Evolutionary conservation across 2,329 filamentous ascomycete genomes (phyloP), one percentile per base, ranked within the genome.

Genomic region (Xylaria arbuscula): DNA sequence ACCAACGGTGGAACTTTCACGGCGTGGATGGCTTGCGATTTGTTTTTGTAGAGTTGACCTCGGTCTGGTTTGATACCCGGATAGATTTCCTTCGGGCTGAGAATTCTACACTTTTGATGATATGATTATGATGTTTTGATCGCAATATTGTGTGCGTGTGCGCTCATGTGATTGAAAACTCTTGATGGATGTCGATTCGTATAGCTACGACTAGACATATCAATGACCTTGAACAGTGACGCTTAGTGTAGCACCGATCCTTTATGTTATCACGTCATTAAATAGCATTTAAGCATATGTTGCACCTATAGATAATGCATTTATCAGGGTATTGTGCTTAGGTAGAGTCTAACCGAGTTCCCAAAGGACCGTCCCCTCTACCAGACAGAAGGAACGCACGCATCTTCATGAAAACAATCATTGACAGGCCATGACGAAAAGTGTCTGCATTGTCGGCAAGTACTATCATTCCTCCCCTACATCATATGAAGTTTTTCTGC

Each of bases 401-500:
- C 28, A 5, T 55, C 15, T 50, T 19, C 15, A 11, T 58, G 15
- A 53, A 53, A 47, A 61, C 15, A 50, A 45, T 57, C 38, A 56
- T 58, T 67, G 58, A 7, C 66, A 61, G 45, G 67, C 69, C 50
- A 82, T 83, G 81, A 72, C 82, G 0, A 86, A 84, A 74, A 84
- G 78, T 55, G 84, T 87, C 47, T 87, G 85, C 70, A 85, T 88
- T 60, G 79, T 87, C 28, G 86, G 85, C 84, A 74, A 65, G 77
- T 72, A 42, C 9, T 22, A 19, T 34, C 28, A 51, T 1, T 10
- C 28, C 56, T 42, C 38, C 19, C 1, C 10, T 7, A 45, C n/a
- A 7, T 19, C 7, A 2, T n/a, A 40, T 28, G 1, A 13, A 42
- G 45, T 56, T 22, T 45, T 50, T 57, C 10, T 61, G 62, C 62